Percentiles rank a stretch among this genome's conserved stretches.
Evolutionary conservation across 805 yeast species (phyloP).

Genomic region (Ogataea nakhonphanomensis): DNA sequence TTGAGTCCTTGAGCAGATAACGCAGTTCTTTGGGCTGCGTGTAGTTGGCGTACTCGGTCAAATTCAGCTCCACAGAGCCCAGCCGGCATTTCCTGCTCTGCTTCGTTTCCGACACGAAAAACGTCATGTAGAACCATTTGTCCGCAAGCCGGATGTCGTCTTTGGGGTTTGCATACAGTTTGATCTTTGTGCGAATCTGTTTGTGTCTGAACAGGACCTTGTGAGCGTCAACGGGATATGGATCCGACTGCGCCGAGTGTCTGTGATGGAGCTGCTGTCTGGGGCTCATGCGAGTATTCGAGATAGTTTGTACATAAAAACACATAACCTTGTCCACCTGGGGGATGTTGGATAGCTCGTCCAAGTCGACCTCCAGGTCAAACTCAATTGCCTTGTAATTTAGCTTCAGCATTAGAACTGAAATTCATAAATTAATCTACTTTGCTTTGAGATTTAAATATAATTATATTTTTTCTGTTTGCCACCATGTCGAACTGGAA

Average conservation of each 20-base stretch:
- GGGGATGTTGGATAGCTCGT: conserved; percentile 81
- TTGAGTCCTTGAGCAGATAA: conserved; percentile 71
- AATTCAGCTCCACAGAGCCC: conserved; percentile 65
- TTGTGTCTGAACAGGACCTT: conserved; percentile 43
- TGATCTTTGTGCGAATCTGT: conserved; percentile 31
- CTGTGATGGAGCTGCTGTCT: conserved; percentile 14
- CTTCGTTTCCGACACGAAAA: conserved; percentile 31
- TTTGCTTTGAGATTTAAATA: not conserved
- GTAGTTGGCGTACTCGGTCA: conserved; percentile 67
- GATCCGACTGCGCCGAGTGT: conserved; percentile 38
- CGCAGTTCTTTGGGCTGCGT: conserved; percentile 51
- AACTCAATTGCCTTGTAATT: conserved; percentile 41
- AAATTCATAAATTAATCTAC: no score
- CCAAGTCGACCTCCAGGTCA: conserved; percentile 52
- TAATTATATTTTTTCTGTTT: conserved; percentile 9
- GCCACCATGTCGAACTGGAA: conserved; percentile 32
- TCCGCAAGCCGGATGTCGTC: conserved; percentile 37
- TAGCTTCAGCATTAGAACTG: conserved; percentile 12
- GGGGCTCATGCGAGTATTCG: conserved; percentile 10
- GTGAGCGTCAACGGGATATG: conserved; percentile 46
- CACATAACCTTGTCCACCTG: conserved; percentile 63
- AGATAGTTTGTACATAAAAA: conserved; percentile 42
- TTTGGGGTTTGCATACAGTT: conserved; percentile 38
- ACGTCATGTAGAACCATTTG: conserved; percentile 40
- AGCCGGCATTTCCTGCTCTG: conserved; percentile 43